phyloP scores from a whole-genome alignment of 2,329 filamentous ascomycete species.

The Eutypa lata region DNA sequence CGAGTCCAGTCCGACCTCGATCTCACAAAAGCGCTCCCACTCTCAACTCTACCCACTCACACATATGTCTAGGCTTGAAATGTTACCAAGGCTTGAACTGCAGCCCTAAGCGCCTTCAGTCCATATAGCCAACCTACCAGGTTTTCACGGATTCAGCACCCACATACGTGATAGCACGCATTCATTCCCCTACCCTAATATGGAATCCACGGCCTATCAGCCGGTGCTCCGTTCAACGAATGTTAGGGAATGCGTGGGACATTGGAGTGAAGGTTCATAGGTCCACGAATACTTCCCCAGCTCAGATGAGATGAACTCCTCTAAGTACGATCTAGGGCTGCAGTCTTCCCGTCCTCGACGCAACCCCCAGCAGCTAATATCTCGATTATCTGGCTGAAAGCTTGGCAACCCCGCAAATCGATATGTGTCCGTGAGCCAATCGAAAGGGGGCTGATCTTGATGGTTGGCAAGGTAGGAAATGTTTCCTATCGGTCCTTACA shows the following conservation, averaged over 20 bases:
- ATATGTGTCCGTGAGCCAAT: not conserved
- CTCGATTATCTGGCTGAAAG: not conserved
- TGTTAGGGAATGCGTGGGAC: not conserved
- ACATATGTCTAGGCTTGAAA: not conserved
- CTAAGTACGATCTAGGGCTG: no score
- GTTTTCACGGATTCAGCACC: not conserved
- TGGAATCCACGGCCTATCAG: not conserved
- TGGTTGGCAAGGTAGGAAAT: not conserved
- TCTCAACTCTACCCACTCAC: not conserved
- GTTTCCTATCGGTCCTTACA: no score
- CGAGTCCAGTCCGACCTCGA: not conserved
- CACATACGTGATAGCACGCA: not conserved
- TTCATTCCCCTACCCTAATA: not conserved
- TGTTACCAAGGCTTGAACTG: not conserved
- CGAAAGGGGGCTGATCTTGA: not conserved
- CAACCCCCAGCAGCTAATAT: not conserved
- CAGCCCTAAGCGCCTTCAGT: not conserved
- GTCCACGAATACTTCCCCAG: not conserved
- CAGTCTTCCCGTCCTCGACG: not conserved
- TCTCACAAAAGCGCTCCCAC: not conserved
- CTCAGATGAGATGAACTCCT: not conserved
- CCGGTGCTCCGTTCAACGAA: not conserved
- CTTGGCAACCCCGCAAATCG: not conserved
- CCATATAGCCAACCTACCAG: not conserved
- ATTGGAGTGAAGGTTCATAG: no score